phyloP scores from a whole-genome alignment of 768 basidiomycete species.

The Amanita fuliginea region DNA sequence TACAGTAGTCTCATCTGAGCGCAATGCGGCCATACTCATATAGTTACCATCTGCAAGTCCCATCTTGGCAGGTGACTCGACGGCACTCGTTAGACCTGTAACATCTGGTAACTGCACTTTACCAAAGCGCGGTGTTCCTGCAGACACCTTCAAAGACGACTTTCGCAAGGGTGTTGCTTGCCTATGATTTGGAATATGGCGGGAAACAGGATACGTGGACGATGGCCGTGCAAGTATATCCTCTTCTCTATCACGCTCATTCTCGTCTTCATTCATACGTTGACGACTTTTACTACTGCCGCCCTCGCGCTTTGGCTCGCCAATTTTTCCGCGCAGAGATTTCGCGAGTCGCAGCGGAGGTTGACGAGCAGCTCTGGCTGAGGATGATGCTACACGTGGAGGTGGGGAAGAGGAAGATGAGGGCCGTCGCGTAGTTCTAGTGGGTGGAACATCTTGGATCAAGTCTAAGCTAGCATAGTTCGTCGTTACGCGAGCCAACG shows the following conservation, averaged over 20 bases:
- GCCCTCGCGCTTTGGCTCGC: conserved; percentile 1
- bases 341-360: conserved; percentile 34
- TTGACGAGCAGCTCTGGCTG: conserved; percentile 20
- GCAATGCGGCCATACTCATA: conserved; percentile 24
- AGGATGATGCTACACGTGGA: conserved; percentile 16
- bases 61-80: conserved; percentile 59
- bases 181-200: conserved; percentile 5
- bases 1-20: conserved; percentile 27
- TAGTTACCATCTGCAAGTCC: conserved; percentile 29
- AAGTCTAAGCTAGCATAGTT: not conserved
- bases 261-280: not conserved
- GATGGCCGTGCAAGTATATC: not conserved
- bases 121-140: conserved; percentile 14
- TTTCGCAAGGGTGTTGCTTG: conserved; percentile 12
- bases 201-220: not conserved
- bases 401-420: not conserved
- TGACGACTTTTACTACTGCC: not conserved
- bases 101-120: conserved; percentile 68
- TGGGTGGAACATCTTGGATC: conserved; percentile 11
- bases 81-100: conserved; percentile 72
- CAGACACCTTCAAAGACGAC: conserved; percentile 14
- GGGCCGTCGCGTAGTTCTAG: conserved; percentile 10
- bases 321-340: not conserved
- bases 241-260: not conserved
- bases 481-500: conserved; percentile 5